phyloP scores from a whole-genome alignment of 306 rosid genomes.

The Acacia melanoxylon region DNA sequence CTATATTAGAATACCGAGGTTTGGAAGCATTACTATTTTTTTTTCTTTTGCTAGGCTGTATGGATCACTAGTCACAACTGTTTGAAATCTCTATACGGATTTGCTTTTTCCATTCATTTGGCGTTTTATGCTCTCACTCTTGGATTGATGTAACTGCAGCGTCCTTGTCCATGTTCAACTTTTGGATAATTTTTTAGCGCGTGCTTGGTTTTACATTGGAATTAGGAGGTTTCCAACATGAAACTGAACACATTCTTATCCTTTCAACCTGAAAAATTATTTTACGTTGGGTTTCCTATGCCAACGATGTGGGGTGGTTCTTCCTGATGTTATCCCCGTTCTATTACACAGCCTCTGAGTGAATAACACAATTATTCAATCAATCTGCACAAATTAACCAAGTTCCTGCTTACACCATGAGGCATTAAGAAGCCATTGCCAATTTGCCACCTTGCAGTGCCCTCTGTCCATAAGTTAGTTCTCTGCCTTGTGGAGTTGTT shows the following conservation, averaged over 20 bases:
- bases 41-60: neutral
- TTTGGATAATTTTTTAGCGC: neutral
- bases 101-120: neutral
- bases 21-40: neutral
- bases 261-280: slow-evolving; percentile 17
- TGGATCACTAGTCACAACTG: neutral
- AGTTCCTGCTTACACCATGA: neutral
- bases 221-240: neutral
- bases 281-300: neutral
- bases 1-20: neutral
- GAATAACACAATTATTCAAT: neutral
- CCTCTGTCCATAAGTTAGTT: neutral
- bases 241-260: neutral
- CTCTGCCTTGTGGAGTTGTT: neutral
- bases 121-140: neutral
- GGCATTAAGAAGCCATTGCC: neutral
- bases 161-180: slow-evolving; percentile 13
- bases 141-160: slow-evolving; percentile 2
- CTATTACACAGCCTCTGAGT: slow-evolving; percentile 5
- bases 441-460: neutral
- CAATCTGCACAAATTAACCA: neutral
- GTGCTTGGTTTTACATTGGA: neutral
- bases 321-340: slow-evolving; percentile 7
- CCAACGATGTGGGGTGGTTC: neutral
- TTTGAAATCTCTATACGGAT: neutral